Evolutionary conservation across 495 filamentous ascomycete species (phyloP).

Genomic region (Beverwykella pulmonaria): DNA sequence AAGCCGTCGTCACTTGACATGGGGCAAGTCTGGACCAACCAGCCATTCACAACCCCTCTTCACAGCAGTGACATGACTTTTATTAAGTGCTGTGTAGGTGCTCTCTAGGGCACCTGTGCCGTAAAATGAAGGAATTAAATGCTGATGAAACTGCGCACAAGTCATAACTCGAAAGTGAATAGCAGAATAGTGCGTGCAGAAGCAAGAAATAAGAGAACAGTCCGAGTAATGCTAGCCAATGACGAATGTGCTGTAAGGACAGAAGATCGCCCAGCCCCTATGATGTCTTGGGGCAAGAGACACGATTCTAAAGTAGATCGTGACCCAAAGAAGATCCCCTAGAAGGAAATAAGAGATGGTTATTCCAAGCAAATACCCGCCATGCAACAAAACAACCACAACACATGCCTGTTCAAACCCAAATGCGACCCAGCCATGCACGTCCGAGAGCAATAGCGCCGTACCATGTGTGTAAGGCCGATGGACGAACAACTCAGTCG

Average conservation of each 20-base stretch:
- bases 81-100: conserved; percentile 13
- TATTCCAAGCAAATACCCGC: conserved; percentile 31
- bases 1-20: conserved; percentile 25
- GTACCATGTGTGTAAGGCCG: conserved; percentile 34
- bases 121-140: conserved; percentile 7
- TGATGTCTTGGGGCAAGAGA: conserved; percentile 12
- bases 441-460: conserved; percentile 36
- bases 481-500: conserved; percentile 35
- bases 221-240: conserved; percentile 34
- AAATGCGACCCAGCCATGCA: conserved; percentile 35
- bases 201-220: conserved; percentile 3
- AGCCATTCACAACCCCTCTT: not conserved
- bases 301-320: conserved; percentile 24
- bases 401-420: conserved; percentile 26
- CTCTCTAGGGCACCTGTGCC: not conserved
- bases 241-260: conserved; percentile 34
- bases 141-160: not conserved
- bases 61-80: conserved; percentile 10
- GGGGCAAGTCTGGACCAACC: not conserved
- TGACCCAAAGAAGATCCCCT: conserved; percentile 1
- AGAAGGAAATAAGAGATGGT: not conserved
- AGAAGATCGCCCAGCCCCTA: conserved; percentile 29
- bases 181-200: conserved; percentile 3
- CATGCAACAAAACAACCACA: conserved; percentile 31
- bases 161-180: too few species aligned